These are phyloP conservation scores for Scedosporium aurantiacum DNA, from an alignment of 2,329 filamentous ascomycete genomes.

Conservation along the genomic window DNA sequence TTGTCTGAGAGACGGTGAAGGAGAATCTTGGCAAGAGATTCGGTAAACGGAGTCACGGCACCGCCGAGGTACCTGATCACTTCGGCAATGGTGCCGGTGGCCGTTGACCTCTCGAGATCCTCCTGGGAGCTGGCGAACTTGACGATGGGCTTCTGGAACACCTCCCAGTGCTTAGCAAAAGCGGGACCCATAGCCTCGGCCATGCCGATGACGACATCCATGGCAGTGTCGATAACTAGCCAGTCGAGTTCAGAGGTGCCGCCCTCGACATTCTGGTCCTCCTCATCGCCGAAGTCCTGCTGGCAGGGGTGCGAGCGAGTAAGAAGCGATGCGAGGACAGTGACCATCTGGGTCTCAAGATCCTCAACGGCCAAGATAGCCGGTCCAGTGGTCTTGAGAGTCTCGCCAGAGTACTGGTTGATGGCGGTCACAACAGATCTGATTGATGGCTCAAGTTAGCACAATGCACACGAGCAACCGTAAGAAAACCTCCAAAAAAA, in stretches of 20 bases:
- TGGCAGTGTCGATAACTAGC: conserved; percentile 87
- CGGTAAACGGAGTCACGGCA: conserved; percentile 72
- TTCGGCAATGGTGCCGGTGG: conserved; percentile 86
- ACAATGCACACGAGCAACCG: conserved; percentile 8
- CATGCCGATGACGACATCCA: conserved; percentile 81
- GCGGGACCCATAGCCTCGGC: conserved; percentile 68
- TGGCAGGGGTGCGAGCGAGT: conserved; percentile 89
- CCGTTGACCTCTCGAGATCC: conserved; percentile 75
- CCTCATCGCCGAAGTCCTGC: conserved; percentile 73
- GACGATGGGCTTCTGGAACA: conserved; percentile 85
- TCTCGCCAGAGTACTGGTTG: conserved; percentile 84
- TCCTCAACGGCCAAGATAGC: conserved; percentile 66
- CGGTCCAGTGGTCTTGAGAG: conserved; percentile 82
- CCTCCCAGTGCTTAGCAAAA: conserved; percentile 86
- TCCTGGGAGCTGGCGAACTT: conserved; percentile 82
- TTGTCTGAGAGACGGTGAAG: conserved; percentile 81
- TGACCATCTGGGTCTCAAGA: conserved; percentile 58
- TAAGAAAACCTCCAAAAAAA: conserved; percentile 5
- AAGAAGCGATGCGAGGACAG: conserved; percentile 66
- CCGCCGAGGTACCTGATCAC: conserved; percentile 74
- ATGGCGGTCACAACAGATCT: conserved; percentile 88
- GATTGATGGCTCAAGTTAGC: conserved; percentile 29
- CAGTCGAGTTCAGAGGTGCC: conserved; percentile 95
- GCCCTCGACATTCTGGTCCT: conserved; percentile 60
- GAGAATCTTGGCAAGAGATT: conserved; percentile 64